Evolutionary conservation across 495 filamentous ascomycete species (phyloP), one percentile per base, ranked within the genome.

Genomic region (Penicillium turbatum): DNA sequence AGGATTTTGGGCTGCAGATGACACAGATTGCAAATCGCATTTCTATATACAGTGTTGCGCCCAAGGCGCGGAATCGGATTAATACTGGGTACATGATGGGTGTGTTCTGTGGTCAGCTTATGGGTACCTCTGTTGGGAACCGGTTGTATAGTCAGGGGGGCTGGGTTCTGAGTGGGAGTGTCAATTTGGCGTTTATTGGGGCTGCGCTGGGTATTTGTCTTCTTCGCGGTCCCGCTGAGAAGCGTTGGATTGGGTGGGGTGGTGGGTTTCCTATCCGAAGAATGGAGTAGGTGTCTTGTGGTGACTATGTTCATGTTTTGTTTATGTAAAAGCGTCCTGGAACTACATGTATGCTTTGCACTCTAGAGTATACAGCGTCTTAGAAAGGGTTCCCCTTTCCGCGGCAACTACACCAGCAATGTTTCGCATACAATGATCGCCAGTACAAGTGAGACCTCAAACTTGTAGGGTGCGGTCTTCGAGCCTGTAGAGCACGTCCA

Each of bases 21-120:
- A 75, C 82, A 4, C 86, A 91, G 67, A 86, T 91, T 29, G 87
- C 85, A 4, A 91, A 91, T 56, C 73, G 89, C 0, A 78, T 76
- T 0, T 77, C 82, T 3, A 86, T 95, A 16, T 93, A 89, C 54
- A 72, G 69, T 3, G 80, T 93, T 13, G 83, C 85, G 51, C 84
- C 88, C 1, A 83, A 84, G 55, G 85, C 83, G 2, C 68, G 86
- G 19, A 93, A 91, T 65, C 64, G 90, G 0, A 77, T 92, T 19
- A 95, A 95, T 61, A 93, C 90, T 2, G 85, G 82, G 3, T 95
- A 88, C 60, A 92, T 92, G 89, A 75, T 92, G 3, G 74, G 75
- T 10, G 78, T 78, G 1, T 93, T 92, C 63, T 80, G 78, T 39
- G 89, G 89, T 0, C 89, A 93, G 71, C 66, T 95, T 17, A 82